These are phyloP conservation scores for Pichia eremophila DNA, from an alignment of 805 yeast genomes.

Conservation along the genomic window DNA sequence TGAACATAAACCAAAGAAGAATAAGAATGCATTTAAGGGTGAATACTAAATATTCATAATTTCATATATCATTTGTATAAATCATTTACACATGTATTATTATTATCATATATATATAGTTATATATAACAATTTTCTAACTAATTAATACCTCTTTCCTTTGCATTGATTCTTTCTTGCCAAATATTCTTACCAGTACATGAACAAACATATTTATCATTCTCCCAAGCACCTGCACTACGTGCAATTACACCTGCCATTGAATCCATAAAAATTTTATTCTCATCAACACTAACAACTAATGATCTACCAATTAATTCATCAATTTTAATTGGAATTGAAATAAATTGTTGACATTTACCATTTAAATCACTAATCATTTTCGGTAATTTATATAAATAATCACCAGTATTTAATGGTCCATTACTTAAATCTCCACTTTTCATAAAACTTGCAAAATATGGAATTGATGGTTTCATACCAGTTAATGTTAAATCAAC, in stretches of 20 bases:
- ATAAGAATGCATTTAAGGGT: neutral
- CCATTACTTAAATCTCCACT: constrained; percentile 75
- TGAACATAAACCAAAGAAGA: neutral
- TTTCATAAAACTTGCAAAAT: constrained; percentile 58
- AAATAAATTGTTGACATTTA: constrained; percentile 38
- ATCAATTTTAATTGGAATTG: constrained; percentile 37
- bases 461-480: constrained; percentile 44
- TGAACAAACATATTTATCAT: constrained; percentile 84
- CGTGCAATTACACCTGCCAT: constrained; percentile 88
- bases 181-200: constrained; percentile 94
- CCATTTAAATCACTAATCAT: constrained; percentile 24
- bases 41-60: too few relatives aligned
- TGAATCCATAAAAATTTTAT: constrained; percentile 32
- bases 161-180: constrained; percentile 85
- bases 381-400: constrained; percentile 36
- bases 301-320: constrained; percentile 67
- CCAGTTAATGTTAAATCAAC: constrained; percentile 79
- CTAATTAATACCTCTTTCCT: constrained; percentile 41
- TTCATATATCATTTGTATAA: neutral
- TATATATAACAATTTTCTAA: constrained; percentile 1
- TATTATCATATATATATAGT: too few relatives aligned
- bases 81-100: too few relatives aligned
- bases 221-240: constrained; percentile 96
- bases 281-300: constrained; percentile 34
- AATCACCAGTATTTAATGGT: constrained; percentile 53